Percentiles rank a stretch among this genome's conserved stretches.
These are phyloP conservation scores for Laetiporus sulphureus DNA, from an alignment of 1,284 basidiomycete genomes.

Conservation along the genomic window DNA sequence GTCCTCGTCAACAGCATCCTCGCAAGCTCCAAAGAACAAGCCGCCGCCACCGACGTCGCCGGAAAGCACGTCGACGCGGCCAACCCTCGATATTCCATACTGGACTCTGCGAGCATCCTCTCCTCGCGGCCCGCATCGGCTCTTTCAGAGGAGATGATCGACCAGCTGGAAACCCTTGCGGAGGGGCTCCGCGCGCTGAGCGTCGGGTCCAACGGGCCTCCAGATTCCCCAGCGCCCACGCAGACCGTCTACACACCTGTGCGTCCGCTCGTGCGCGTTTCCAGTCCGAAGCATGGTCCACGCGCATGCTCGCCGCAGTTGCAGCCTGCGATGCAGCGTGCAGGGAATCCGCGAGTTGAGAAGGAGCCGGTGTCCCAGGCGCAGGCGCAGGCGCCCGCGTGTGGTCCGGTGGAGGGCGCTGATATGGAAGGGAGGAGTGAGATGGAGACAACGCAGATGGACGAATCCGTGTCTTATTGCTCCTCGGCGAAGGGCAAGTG, in stretches of 20 bases:
- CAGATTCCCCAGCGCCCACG: background rate
- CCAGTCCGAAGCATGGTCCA: conserved; percentile 1
- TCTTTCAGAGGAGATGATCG: conserved; percentile 4
- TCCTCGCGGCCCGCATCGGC: conserved; percentile 3
- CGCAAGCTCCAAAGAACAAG: too few species aligned
- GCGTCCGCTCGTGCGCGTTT: too few species aligned
- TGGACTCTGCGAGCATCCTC: background rate
- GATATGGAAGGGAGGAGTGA: too few species aligned
- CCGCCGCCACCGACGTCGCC: too few species aligned
- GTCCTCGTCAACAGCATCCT: too few species aligned
- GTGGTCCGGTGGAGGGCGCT: conserved; percentile 7
- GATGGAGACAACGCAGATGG: too few species aligned
- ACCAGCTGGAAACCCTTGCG: conserved; percentile 7
- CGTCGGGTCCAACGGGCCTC: background rate
- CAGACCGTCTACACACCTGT: too few species aligned
- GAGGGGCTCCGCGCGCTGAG: conserved; percentile 2
- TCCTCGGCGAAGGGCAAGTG: conserved; percentile 19
- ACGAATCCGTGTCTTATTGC: conserved; percentile 19
- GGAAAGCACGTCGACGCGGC: too few species aligned
- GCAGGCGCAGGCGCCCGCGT: background rate
- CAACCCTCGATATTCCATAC: too few species aligned
- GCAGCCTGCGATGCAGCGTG: background rate
- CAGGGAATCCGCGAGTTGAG: background rate
- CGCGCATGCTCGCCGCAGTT: conserved; percentile 4
- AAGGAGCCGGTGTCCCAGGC: background rate